Evolutionary conservation across 2,329 filamentous ascomycete genomes (phyloP), one percentile per base, ranked within the genome.

Genomic region (Teratosphaeriaceae sp.): DNA sequence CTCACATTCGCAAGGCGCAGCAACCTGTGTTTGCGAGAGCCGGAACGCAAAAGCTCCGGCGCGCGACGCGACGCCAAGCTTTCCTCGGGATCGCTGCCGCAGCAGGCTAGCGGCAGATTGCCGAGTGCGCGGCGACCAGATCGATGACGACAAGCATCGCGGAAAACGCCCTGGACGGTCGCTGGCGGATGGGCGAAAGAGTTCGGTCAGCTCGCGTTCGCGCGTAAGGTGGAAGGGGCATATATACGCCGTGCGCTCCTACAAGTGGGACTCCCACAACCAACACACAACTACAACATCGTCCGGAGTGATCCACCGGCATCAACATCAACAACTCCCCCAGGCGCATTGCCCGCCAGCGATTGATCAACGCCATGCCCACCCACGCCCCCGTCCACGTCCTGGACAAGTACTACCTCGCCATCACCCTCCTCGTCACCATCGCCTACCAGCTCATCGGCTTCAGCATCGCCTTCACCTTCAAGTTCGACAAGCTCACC

Each of bases 401-500:
- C n/a, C 67, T 86, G 29, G 82, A 86, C 59, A 64, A 79, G 55
- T 86, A 85, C 63, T 85, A 84, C 56, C 76, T 86, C 33, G 74
- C 75, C 50, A 82, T 85, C 51, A 85, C 82, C 5, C 71, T 83
- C 26, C 68, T 86, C 44, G 73, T 85, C 47, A 85, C 82, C 2
- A 65, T 85, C 48, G 80, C 65, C 35, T 85, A 85, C 58, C 82
- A 86, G 58, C 70, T 86, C 3, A 70, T 81, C 54, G 84, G 84
- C 68, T 86, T 86, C 59, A 64, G 75, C 18, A 76, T 85, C 40
- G 81, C 82, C 2, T 85, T 76, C 48, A 69, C 70, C 12, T 67
- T 80, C 51, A 80, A 84, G 51, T 85, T 85, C 55, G 82, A 86
- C 67, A 85, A 85, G 53, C 67, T 85, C 7, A 85, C 82, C 5